Evolutionary conservation across 345 rosid genomes (phyloP).

Genomic region (Gossypium herbaceum): DNA sequence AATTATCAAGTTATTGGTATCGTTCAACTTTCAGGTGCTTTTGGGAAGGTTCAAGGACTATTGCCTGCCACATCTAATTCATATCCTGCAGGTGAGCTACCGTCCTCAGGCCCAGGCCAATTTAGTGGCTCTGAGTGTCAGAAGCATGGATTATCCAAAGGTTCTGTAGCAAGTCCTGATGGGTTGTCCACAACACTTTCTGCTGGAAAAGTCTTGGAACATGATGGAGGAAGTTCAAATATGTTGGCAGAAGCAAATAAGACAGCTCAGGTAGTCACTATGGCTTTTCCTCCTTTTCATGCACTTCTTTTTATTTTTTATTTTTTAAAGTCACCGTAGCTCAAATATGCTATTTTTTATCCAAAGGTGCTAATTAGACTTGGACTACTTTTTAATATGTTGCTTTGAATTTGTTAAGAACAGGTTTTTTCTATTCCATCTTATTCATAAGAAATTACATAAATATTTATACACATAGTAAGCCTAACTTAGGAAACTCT

Average conservation of each 20-base stretch:
- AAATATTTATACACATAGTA: too few species aligned
- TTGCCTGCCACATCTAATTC: slow-evolving; percentile 37
- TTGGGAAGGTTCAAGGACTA: slow-evolving; percentile 51
- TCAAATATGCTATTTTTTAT: background rate
- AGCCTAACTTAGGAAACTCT: too few species aligned
- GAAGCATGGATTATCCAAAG: slow-evolving; percentile 19
- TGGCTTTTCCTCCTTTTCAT: background rate
- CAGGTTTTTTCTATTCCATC: too few species aligned
- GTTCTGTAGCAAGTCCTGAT: slow-evolving; percentile 23
- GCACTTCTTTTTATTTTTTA: background rate
- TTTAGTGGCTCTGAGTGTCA: slow-evolving; percentile 25
- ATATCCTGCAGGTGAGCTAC: slow-evolving; percentile 34
- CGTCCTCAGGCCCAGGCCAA: slow-evolving; percentile 30
- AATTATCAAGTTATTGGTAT: background rate
- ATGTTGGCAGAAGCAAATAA: slow-evolving; percentile 39
- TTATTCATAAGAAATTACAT: too few species aligned
- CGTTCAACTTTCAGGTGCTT: slow-evolving; percentile 39
- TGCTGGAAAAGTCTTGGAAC: slow-evolving; percentile 41
- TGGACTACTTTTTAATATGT: background rate
- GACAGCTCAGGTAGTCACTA: slow-evolving; percentile 43
- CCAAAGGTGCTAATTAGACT: background rate
- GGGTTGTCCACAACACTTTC: slow-evolving; percentile 30
- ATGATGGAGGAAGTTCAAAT: slow-evolving; percentile 45
- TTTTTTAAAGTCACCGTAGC: background rate
- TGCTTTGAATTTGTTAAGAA: background rate